Evolutionary conservation across 345 rosid genomes (phyloP).

Genomic region (Eucalyptus coolabah): DNA sequence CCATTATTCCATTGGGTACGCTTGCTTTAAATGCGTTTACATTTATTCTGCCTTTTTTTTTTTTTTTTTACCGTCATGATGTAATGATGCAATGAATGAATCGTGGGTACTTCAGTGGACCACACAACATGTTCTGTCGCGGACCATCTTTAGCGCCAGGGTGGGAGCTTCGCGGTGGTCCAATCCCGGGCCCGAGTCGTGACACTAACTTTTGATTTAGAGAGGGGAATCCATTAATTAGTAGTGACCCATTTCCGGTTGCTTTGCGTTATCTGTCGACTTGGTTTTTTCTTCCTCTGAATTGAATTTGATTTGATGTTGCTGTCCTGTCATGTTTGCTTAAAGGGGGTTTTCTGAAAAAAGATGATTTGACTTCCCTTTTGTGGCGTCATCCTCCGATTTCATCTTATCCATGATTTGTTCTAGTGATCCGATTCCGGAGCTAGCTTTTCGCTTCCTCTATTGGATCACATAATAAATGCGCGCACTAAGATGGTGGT

Average conservation of each 20-base stretch:
- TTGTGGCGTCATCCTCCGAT: neutral
- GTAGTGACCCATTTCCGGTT: neutral
- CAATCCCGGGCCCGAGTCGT: neutral
- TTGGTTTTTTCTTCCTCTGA: neutral
- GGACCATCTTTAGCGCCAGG: neutral
- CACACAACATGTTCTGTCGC: neutral
- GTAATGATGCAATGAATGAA: neutral
- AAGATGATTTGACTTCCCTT: neutral
- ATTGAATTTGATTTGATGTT: neutral
- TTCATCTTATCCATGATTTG: neutral
- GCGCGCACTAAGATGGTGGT: neutral
- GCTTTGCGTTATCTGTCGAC: neutral
- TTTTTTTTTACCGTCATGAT: neutral
- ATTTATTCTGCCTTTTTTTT: neutral
- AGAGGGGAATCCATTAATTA: neutral
- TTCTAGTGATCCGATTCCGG: neutral
- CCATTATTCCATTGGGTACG: conserved; percentile 41
- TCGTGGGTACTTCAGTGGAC: neutral
- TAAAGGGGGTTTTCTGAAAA: neutral
- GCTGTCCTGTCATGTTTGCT: neutral
- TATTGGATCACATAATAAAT: neutral
- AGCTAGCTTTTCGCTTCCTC: neutral
- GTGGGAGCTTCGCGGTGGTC: neutral
- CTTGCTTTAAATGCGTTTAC: neutral
- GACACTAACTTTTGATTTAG: neutral